Percentiles rank a stretch among this genome's conserved stretches.
Conservation (phyloP, 2,329 filamentous ascomycete species). For the Arachnopeziza araneosa region DNA sequence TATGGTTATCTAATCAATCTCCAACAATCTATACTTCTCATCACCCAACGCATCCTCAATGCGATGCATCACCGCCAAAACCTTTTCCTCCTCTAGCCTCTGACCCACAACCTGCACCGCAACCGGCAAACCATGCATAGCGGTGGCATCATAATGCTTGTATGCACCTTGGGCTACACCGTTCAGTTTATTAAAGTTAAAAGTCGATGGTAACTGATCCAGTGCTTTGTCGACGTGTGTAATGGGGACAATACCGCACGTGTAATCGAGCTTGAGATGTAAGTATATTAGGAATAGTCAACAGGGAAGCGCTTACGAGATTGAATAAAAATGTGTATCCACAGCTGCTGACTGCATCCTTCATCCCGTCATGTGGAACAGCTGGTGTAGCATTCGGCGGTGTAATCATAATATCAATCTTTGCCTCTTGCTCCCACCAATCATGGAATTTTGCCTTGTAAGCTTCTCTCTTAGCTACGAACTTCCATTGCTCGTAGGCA, state of each 20-base stretch:
- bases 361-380: constrained; percentile 81
- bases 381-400: constrained; percentile 90
- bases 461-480: constrained; percentile 69
- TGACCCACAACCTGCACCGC: constrained; percentile 48
- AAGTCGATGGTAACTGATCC: constrained; percentile 59
- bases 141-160: constrained; percentile 73
- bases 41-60: constrained; percentile 68
- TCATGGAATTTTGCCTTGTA: constrained; percentile 76
- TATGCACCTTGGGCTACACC: constrained; percentile 78
- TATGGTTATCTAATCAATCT: constrained; percentile 27
- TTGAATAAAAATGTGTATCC: constrained; percentile 96
- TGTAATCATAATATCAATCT: constrained; percentile 73
- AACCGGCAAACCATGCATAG: constrained; percentile 85
- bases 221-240: constrained; percentile 70
- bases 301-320: constrained; percentile 47
- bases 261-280: constrained; percentile 67
- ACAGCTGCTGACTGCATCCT: constrained; percentile 76
- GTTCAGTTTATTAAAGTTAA: constrained; percentile 62
- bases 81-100: constrained; percentile 30
- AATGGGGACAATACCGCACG: constrained; percentile 75
- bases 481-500: constrained; percentile 74
- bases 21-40: constrained; percentile 47
- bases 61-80: constrained; percentile 33
- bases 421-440: constrained; percentile 72
- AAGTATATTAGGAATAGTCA: neutral